phyloP scores from a whole-genome alignment of 352 stramenopile genomes.

The Thraustochytrium sp. region DNA sequence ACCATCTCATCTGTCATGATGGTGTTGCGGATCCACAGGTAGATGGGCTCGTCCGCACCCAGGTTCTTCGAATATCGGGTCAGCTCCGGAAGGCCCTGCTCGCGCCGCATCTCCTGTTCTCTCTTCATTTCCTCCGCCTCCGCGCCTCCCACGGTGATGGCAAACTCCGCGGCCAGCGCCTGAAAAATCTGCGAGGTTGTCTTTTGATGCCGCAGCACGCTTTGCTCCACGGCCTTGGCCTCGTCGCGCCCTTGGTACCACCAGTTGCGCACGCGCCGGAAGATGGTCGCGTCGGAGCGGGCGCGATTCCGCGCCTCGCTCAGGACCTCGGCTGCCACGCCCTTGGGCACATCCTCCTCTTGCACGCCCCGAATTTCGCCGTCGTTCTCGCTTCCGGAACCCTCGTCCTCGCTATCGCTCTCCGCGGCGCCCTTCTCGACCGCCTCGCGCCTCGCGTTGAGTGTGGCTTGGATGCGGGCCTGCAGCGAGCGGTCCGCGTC shows the following conservation, averaged over 20 bases:
- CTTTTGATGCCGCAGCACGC: not conserved
- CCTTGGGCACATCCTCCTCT: not conserved
- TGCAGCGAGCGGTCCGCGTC: conserved; percentile 18
- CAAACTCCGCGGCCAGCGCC: not conserved
- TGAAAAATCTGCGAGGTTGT: not conserved
- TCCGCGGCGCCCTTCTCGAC: not conserved
- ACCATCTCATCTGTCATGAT: not conserved
- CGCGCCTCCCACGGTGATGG: not conserved
- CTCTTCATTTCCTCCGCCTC: not conserved
- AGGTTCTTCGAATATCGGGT: not conserved
- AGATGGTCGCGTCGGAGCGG: not conserved
- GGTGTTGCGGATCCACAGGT: conserved; percentile 13
- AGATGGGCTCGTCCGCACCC: not conserved
- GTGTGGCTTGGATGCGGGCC: not conserved
- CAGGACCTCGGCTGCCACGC: not conserved
- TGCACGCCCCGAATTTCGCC: not conserved
- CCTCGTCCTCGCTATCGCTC: not conserved
- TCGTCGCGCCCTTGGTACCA: not conserved
- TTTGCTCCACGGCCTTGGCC: not conserved
- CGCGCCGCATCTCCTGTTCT: not conserved
- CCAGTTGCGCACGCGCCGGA: not conserved
- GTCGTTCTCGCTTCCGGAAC: not conserved
- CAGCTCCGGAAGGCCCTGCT: not conserved
- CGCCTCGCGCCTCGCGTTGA: not conserved
- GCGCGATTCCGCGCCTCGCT: not conserved